Percentiles rank a stretch among this genome's conserved stretches.
phyloP scores from a whole-genome alignment of 345 rosid species.

The Gossypium sturtianum region DNA sequence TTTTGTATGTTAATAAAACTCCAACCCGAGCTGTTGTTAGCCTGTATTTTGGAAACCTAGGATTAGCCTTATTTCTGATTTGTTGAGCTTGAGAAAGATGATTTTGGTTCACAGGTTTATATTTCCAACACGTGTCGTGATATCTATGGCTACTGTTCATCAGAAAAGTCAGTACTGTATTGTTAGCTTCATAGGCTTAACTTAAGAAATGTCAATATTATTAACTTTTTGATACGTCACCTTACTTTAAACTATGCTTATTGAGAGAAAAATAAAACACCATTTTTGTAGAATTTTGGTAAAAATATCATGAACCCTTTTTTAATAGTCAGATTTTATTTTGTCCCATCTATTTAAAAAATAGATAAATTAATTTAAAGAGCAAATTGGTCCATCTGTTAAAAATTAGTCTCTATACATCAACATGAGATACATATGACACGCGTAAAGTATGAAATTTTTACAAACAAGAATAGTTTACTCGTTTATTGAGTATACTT shows the following conservation, averaged over 20 bases:
- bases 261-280: background rate
- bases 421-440: no score
- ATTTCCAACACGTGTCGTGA: background rate
- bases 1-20: no score
- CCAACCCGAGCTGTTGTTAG: no score
- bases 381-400: rapidly evolving
- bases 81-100: background rate
- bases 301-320: no score
- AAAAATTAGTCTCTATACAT: no score
- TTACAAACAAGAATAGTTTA: no score
- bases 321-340: no score
- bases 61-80: background rate
- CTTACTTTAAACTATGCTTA: background rate
- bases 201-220: background rate
- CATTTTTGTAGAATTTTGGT: background rate
- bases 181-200: background rate
- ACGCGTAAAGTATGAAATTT: no score
- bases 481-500: no score
- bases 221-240: background rate
- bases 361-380: no score
- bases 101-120: background rate
- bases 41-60: no score
- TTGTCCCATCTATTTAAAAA: rapidly evolving
- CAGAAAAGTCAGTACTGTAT: background rate
- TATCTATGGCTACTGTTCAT: background rate